Conservation (phyloP, 768 basidiomycete species). For the Phylloporus rhodoxanthus region DNA sequence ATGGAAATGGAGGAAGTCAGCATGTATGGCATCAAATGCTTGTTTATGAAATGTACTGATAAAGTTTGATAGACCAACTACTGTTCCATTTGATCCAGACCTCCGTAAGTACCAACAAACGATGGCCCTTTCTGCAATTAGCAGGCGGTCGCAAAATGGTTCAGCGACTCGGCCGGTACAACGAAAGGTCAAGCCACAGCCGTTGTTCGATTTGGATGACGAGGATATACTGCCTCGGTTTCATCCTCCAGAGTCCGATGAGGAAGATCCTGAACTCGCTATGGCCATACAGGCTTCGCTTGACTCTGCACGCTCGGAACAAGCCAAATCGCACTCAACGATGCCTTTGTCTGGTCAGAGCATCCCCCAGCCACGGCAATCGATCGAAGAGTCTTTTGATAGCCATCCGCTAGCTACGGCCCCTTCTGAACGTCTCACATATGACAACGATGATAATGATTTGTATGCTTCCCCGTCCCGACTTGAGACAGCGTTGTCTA, state of each 20-base stretch:
- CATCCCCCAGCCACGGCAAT: constrained; percentile 4
- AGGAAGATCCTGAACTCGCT: constrained; percentile 53
- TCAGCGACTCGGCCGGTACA: constrained; percentile 22
- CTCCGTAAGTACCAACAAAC: constrained; percentile 55
- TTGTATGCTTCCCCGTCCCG: constrained; percentile 48
- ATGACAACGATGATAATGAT: constrained; percentile 34
- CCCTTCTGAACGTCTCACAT: constrained; percentile 1
- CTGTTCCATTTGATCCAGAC: constrained; percentile 48
- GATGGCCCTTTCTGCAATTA: constrained; percentile 58
- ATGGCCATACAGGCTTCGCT: constrained; percentile 61
- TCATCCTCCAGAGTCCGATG: constrained; percentile 27
- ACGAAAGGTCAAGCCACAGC: constrained; percentile 34
- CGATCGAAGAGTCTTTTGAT: not conserved
- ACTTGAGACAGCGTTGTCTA: constrained; percentile 61
- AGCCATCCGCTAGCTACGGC: not conserved
- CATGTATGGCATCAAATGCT: constrained; percentile 43
- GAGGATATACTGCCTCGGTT: constrained; percentile 35
- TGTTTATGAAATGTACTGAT: constrained; percentile 6
- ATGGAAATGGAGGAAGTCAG: constrained; percentile 78
- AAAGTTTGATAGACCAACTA: constrained; percentile 24
- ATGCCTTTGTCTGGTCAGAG: constrained; percentile 6
- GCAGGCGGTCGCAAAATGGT: constrained; percentile 39
- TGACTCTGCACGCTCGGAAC: constrained; percentile 24
- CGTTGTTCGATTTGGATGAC: constrained; percentile 51
- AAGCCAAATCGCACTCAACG: not conserved